Evolutionary conservation across 495 filamentous ascomycete genomes (phyloP).

Genomic region (Podospora bellae-mahoneyi): DNA sequence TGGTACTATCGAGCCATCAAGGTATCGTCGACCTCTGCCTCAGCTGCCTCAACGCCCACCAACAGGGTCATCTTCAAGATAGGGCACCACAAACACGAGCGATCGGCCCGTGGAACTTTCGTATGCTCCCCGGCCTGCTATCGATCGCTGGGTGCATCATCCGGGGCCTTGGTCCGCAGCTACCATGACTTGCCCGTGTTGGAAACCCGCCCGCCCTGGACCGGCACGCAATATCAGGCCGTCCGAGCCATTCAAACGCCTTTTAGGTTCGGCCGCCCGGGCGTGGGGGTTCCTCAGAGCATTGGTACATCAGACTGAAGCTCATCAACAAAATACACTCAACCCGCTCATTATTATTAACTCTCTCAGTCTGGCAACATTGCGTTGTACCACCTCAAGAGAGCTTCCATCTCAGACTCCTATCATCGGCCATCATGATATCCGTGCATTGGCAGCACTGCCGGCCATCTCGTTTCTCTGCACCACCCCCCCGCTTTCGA

Average conservation of each 20-base stretch:
- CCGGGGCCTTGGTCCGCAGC: conserved; percentile 15
- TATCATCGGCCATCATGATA: neutral
- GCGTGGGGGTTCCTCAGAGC: conserved; percentile 16
- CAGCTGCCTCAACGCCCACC: neutral
- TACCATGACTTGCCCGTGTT: conserved; percentile 12
- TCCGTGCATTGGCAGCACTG: neutral
- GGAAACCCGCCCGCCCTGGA: neutral
- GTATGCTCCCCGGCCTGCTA: neutral
- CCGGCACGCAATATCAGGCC: conserved; percentile 18
- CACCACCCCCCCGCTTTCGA: conserved; percentile 2
- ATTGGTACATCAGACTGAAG: neutral
- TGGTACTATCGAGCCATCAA: conserved; percentile 3
- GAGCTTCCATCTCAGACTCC: neutral
- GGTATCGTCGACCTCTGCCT: neutral
- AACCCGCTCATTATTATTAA: neutral
- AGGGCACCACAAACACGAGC: neutral
- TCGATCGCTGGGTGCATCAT: conserved; percentile 23
- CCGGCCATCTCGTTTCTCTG: neutral
- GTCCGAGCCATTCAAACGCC: conserved; percentile 14
- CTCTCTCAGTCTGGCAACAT: too few relatives aligned
- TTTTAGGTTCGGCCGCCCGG: conserved; percentile 16
- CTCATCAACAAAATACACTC: neutral
- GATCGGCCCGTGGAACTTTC: conserved; percentile 7
- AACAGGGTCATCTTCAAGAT: neutral
- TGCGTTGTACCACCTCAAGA: neutral